Evolutionary conservation across 2,329 filamentous ascomycete genomes (phyloP).

Genomic region (Cercospora sp.): DNA sequence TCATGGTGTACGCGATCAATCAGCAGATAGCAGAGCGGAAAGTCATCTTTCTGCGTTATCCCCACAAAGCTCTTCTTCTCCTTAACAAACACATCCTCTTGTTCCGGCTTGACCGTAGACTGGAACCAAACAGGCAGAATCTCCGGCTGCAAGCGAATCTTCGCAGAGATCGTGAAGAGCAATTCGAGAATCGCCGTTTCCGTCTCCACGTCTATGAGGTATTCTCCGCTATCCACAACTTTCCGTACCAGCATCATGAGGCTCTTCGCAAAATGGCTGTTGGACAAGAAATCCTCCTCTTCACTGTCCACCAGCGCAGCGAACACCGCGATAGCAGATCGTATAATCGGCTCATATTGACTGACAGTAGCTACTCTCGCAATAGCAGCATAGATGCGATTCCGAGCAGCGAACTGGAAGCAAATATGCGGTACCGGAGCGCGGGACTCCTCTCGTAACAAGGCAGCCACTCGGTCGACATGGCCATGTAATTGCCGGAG

Average conservation of each 20-base stretch:
- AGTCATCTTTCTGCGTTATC: constrained; percentile 82
- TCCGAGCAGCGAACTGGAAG: constrained; percentile 79
- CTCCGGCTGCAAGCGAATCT: constrained; percentile 84
- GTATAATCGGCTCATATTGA: constrained; percentile 81
- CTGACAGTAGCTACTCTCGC: constrained; percentile 85
- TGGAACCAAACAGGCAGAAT: constrained; percentile 93
- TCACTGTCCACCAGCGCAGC: constrained; percentile 93
- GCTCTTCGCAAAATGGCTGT: constrained; percentile 78
- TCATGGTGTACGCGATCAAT: constrained; percentile 97
- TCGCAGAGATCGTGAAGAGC: constrained; percentile 93
- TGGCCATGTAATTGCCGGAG: constrained; percentile 53
- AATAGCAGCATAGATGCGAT: constrained; percentile 86
- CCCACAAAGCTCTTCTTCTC: constrained; percentile 74
- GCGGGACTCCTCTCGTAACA: constrained; percentile 86
- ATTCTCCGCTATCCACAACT: constrained; percentile 71
- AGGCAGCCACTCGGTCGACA: constrained; percentile 59
- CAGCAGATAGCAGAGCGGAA: constrained; percentile 91
- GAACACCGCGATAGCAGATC: constrained; percentile 81
- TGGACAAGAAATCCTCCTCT: constrained; percentile 91
- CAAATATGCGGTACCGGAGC: constrained; percentile 88
- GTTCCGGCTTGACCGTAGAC: constrained; percentile 40
- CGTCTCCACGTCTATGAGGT: constrained; percentile 73
- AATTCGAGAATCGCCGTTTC: constrained; percentile 89
- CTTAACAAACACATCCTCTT: constrained; percentile 44
- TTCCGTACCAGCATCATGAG: constrained; percentile 82